These are phyloP conservation scores for Laetiporus sulphureus DNA, from an alignment of 1,284 basidiomycete genomes.

Conservation along the genomic window DNA sequence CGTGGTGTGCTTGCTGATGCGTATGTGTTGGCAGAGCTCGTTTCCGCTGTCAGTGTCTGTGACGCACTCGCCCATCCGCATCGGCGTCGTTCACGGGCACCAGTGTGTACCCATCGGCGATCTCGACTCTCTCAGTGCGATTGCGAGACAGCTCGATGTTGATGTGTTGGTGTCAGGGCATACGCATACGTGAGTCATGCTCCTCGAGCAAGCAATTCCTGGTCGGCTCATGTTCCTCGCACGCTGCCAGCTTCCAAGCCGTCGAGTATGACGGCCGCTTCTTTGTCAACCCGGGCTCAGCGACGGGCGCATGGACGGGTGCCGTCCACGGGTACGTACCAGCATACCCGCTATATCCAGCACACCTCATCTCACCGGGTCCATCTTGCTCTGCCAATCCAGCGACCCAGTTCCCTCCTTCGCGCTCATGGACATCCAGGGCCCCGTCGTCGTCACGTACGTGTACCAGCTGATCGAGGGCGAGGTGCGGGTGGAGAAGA, in stretches of 20 bases:
- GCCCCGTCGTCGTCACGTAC: constrained; percentile 90
- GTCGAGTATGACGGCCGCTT: constrained; percentile 88
- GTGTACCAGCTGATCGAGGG: constrained; percentile 93
- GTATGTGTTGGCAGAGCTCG: constrained; percentile 43
- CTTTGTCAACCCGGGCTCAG: constrained; percentile 95
- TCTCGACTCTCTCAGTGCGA: constrained; percentile 78
- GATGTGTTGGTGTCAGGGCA: constrained; percentile 93
- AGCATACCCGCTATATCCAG: background rate
- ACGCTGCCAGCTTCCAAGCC: constrained; percentile 74
- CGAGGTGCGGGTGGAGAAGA: constrained; percentile 85
- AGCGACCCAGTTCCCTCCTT: constrained; percentile 77
- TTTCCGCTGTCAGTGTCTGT: constrained; percentile 85
- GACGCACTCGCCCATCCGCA: constrained; percentile 81
- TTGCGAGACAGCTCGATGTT: constrained; percentile 95
- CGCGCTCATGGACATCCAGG: constrained; percentile 93
- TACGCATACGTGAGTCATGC: constrained; percentile 78
- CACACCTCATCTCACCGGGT: background rate
- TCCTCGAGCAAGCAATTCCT: background rate
- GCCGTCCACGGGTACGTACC: constrained; percentile 54
- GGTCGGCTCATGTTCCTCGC: background rate
- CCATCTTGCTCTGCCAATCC: background rate
- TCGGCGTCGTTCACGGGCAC: constrained; percentile 93
- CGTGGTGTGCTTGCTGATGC: too few species aligned
- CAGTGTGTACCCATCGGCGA: constrained; percentile 93
- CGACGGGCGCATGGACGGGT: constrained; percentile 91